These are phyloP conservation scores for Lentinus tigrinus DNA, from an alignment of 768 basidiomycete genomes.

Conservation along the genomic window DNA sequence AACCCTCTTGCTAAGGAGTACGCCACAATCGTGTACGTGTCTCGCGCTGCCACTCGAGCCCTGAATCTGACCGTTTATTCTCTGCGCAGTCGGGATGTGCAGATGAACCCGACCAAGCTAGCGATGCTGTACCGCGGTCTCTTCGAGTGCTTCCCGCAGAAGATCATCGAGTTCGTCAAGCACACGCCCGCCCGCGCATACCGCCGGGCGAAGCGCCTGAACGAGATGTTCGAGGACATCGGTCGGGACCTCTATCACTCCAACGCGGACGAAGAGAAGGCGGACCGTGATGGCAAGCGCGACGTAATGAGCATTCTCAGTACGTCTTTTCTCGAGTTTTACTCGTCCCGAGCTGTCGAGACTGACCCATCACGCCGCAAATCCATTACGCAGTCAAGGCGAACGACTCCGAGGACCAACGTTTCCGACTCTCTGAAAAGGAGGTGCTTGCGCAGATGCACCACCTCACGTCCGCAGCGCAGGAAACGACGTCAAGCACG, in stretches of 20 bases:
- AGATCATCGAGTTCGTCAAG: constrained; percentile 4
- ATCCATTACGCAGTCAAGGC: constrained; percentile 13
- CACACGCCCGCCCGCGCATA: constrained; percentile 12
- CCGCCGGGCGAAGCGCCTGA: constrained; percentile 4
- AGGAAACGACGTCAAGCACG: constrained; percentile 14
- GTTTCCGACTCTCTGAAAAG: neutral
- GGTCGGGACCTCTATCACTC: constrained; percentile 2
- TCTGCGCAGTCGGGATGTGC: constrained; percentile 2
- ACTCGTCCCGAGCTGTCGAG: no score
- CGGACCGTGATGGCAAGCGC: neutral
- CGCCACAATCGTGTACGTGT: constrained; percentile 15
- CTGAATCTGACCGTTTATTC: neutral
- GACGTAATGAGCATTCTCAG: constrained; percentile 21
- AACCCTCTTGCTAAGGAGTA: constrained; percentile 14
- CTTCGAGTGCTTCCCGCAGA: constrained; percentile 19
- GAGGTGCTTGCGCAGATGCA: constrained; percentile 21
- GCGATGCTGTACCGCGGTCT: constrained; percentile 12
- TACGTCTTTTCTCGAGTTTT: neutral
- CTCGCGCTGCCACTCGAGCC: neutral
- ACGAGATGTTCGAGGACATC: constrained; percentile 3
- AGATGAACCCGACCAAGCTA: constrained; percentile 1
- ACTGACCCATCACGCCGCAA: neutral
- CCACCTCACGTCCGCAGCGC: constrained; percentile 11
- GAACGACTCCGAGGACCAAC: constrained; percentile 14
- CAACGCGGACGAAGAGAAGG: neutral